A percentile compares a stretch with the other conserved stretches of the same genome.
phyloP scores from a whole-genome alignment of 305 asterid genomes.

The Solanum hybrid region DNA sequence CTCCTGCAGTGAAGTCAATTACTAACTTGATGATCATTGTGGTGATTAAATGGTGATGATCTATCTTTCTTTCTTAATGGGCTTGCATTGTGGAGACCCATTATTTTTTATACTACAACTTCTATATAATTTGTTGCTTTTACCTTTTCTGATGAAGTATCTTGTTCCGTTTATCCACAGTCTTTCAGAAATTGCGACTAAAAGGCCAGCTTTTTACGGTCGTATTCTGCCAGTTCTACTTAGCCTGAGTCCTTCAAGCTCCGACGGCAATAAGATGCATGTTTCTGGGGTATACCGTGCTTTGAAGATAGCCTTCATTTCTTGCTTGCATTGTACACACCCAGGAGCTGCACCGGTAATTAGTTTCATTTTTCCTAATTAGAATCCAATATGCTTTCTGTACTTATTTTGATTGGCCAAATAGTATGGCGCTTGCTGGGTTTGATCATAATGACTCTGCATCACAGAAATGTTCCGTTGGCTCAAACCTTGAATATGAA shows the following conservation, averaged over 20 bases:
- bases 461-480: background rate
- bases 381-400: background rate
- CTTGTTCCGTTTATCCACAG: slow-evolving; percentile 27
- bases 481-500: background rate
- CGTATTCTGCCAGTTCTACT: slow-evolving; percentile 92
- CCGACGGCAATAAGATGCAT: slow-evolving; percentile 53
- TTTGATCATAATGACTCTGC: background rate
- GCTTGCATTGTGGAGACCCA: background rate
- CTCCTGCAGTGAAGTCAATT: slow-evolving; percentile 65
- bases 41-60: slow-evolving; percentile 64
- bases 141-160: slow-evolving; percentile 14
- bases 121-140: slow-evolving; percentile 5
- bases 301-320: slow-evolving; percentile 76
- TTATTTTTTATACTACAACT: background rate
- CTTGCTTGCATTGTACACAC: slow-evolving; percentile 84
- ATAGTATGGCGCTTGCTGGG: background rate
- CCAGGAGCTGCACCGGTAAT: slow-evolving; percentile 96
- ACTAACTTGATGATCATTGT: slow-evolving; percentile 69
- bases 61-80: background rate
- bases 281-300: slow-evolving; percentile 69
- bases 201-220: slow-evolving; percentile 95
- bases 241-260: slow-evolving; percentile 61
- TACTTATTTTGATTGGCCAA: background rate
- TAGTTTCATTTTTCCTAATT: slow-evolving; percentile 3
- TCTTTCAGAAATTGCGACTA: slow-evolving; percentile 85